Evolutionary conservation across 2,329 filamentous ascomycete species (phyloP), one percentile per base, ranked within the genome.

Genomic region (Didymella pinodella): DNA sequence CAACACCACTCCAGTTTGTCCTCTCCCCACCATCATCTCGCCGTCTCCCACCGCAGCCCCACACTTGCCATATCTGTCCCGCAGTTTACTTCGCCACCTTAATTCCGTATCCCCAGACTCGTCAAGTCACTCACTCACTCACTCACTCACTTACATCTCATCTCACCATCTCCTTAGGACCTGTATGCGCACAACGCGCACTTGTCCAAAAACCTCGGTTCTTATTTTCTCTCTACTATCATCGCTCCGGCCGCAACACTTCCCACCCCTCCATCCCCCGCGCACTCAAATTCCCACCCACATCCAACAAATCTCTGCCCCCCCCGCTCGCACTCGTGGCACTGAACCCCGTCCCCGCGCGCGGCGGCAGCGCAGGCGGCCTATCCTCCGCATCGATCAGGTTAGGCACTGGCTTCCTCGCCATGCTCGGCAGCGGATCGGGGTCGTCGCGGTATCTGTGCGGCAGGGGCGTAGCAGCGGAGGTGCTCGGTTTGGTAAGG

Each of bases 211-310:
- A 22, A 22, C 22, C 22, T 22, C 22, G 22, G 22, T 22, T 22
- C 22, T 2, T 2, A 22, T 22, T 22, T 2, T 3, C 2, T 22
- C 22, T 22, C 22, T 22, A 3, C 22, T 16, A 22, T 49, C 46
- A 54, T 11, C 46, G 29, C 5, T 41, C 56, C 7, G 76, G 76
- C 54, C 65, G 71, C 50, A 79, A 60, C 28, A 78, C 77, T 63
- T 78, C 77, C 77, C 77, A 79, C 36, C 73, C 74, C 59, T 56
- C 71, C 67, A 78, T 66, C 32, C 62, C 66, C 43, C 70, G 22
- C 22, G 22, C 22, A 22, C 22, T 22, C 18, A 18, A 18, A 18
- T 18, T 18, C 2, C 22, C 22, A 22, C 22, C 67, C 65, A 77
- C 64, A 51, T 72, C 77, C 66, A 78, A 59, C 56, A 78, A 18